Evolutionary conservation across 2,329 filamentous ascomycete genomes (phyloP).

Genomic region (Aureobasidium melanogenum): DNA sequence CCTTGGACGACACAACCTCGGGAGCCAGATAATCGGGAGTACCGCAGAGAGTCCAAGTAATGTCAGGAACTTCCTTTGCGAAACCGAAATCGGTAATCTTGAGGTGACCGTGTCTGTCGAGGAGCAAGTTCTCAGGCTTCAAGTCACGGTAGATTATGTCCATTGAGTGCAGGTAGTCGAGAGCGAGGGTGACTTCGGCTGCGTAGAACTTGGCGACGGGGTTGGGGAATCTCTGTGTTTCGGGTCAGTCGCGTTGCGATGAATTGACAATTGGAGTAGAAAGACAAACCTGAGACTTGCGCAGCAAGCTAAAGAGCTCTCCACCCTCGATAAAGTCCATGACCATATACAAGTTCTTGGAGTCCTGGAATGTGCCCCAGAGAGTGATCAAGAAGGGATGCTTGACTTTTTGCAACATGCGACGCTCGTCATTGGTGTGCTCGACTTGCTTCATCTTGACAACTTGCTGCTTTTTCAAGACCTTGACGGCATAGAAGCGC

Average conservation of each 20-base stretch:
- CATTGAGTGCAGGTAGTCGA: constrained; percentile 89
- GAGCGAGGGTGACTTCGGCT: constrained; percentile 86
- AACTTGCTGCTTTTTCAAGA: constrained; percentile 95
- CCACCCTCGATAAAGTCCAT: constrained; percentile 99
- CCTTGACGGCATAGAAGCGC: constrained; percentile 96
- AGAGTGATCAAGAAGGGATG: constrained; percentile 96
- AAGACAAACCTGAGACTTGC: constrained; percentile 76
- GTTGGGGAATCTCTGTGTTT: constrained; percentile 83
- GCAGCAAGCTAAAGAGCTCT: constrained; percentile 87
- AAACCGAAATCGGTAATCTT: constrained; percentile 99
- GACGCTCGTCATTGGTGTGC: constrained; percentile 95
- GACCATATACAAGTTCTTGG: constrained; percentile 97
- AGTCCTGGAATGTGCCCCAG: constrained; percentile 97
- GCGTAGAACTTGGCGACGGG: constrained; percentile 99
- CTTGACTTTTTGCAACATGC: constrained; percentile 93
- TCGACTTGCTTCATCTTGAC: constrained; percentile 99
- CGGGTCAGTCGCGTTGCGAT: constrained; percentile 11
- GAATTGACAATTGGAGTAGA: neutral
- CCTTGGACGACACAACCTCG: constrained; percentile 97
- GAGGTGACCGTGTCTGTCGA: constrained; percentile 86
- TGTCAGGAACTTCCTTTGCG: constrained; percentile 95
- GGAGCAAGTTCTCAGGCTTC: constrained; percentile 86
- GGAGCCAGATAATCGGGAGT: constrained; percentile 96
- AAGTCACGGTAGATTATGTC: constrained; percentile 97
- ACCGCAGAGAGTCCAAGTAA: constrained; percentile 97